Percentiles rank a stretch among this genome's conserved stretches.
phyloP scores from a whole-genome alignment of 1,139 yeast species.

The Arxiozyma heterogenica region DNA sequence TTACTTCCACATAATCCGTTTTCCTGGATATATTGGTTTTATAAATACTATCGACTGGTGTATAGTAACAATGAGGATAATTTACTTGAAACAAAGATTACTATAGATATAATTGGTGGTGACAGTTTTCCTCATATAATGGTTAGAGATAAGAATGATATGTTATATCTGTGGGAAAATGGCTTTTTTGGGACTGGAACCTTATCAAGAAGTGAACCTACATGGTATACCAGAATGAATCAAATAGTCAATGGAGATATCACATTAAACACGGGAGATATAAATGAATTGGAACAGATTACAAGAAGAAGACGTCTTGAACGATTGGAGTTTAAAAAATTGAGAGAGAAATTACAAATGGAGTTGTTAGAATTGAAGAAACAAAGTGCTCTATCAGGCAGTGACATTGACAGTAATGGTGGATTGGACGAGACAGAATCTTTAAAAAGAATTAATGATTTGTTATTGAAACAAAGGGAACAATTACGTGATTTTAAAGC shows the following conservation, averaged over 20 bases:
- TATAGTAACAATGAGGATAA: slow-evolving; percentile 7
- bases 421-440: slow-evolving; percentile 15
- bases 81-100: slow-evolving; percentile 9
- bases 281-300: slow-evolving; percentile 54
- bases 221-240: slow-evolving; percentile 66
- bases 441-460: slow-evolving; percentile 11
- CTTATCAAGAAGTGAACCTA: slow-evolving; percentile 82
- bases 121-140: slow-evolving; percentile 20
- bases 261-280: slow-evolving; percentile 24
- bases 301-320: slow-evolving; percentile 67
- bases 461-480: not conserved
- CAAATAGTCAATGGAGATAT: slow-evolving; percentile 36
- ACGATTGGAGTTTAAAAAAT: slow-evolving; percentile 60
- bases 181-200: slow-evolving; percentile 96
- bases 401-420: not conserved
- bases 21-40: slow-evolving; percentile 45
- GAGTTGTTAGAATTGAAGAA: slow-evolving; percentile 30
- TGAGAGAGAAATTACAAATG: slow-evolving; percentile 34
- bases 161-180: slow-evolving; percentile 61
- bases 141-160: slow-evolving; percentile 40
- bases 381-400: slow-evolving; percentile 9
- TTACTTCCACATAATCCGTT: slow-evolving; percentile 49
- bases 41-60: slow-evolving; percentile 26
- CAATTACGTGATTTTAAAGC: slow-evolving; percentile 1
- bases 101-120: slow-evolving; percentile 15